Evolutionary conservation across 257 asterid species (phyloP), one percentile per base, ranked within the genome.

Genomic region (Paulownia fortunei): DNA sequence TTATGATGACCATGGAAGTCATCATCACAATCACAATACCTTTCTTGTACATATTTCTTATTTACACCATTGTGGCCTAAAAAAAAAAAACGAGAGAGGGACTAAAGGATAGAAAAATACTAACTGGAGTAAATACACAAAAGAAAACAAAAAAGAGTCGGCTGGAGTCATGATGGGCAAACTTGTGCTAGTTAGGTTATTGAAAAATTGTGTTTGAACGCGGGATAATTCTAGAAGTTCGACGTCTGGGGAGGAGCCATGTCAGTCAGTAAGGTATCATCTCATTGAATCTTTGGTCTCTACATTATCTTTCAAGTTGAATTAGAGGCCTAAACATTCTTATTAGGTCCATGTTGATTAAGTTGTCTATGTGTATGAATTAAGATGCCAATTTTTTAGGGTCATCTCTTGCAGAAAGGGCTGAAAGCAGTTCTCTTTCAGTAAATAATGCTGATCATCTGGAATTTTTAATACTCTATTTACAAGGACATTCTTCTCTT

Each of bases 321-420:
- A 34, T 54, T 36, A 27, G 3, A 15, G 15, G 23, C 23, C 54
- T 21, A 11, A 2, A 51, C 26, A 30, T 70, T 70, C 37, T 51
- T 68, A 8, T 23, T 10, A 12, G 30, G 41, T 69, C 56, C 73
- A 65, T 10, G 4, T 56, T 56, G 63, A 23, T 51, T 23, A 4
- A 11, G 61, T 26, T 67, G 12, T 44, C n/a, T n/a, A 60, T 26
- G 10, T 16, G 13, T 36, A 6, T 61, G 69, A 44, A 19, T 13
- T 56, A 7, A 15, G 36, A 8, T 72, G 52, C 41, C 70, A 69
- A 69, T 23, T 42, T 74, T 41, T 54, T 36, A 18, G 67, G 61
- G 18, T 21, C 55, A 10, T 55, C 61, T 18, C 30, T 54, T 54
- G 60, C 61, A 54, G 61, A 54, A 54, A 23, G 24, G 24, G 23